A percentile compares a stretch with the other conserved stretches of the same genome.
Conservation (phyloP, 2,329 filamentous ascomycete genomes). For the Alternaria sp. region DNA sequence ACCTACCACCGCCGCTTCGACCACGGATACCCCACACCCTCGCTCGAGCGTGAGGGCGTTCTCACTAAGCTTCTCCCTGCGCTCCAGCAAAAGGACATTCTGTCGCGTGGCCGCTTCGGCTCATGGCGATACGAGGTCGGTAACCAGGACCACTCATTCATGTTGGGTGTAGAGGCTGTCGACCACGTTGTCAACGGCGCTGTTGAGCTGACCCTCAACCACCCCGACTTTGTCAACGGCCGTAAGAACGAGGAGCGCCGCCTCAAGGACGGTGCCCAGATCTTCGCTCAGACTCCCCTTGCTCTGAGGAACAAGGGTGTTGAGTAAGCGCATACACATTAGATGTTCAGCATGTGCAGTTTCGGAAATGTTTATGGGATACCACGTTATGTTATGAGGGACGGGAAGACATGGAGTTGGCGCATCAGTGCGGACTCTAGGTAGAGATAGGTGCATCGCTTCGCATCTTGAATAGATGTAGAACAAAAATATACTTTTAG, state of each 20-base stretch:
- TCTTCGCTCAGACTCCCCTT: constrained; percentile 58
- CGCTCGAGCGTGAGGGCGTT: constrained; percentile 93
- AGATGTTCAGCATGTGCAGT: constrained; percentile 23
- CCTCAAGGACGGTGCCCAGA: constrained; percentile 68
- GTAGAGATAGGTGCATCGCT: constrained; percentile 16
- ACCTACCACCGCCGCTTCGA: constrained; percentile 98
- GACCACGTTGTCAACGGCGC: constrained; percentile 90
- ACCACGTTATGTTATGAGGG: constrained; percentile 22
- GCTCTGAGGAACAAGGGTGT: constrained; percentile 39
- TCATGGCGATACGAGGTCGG: constrained; percentile 98
- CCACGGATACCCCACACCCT: constrained; percentile 96
- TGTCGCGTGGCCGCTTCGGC: constrained; percentile 94
- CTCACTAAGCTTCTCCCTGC: constrained; percentile 92
- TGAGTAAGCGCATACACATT: constrained; percentile 22
- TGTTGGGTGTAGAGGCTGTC: constrained; percentile 92
- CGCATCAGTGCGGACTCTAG: constrained; percentile 7
- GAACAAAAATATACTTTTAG: neutral
- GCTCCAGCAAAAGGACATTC: constrained; percentile 90
- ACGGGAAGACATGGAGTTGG: constrained; percentile 16
- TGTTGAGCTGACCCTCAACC: constrained; percentile 92
- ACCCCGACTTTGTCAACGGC: constrained; percentile 93
- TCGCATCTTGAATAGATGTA: constrained; percentile 1
- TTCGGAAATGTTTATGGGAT: constrained; percentile 20
- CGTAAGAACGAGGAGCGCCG: constrained; percentile 73
- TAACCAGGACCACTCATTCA: constrained; percentile 98